Evolutionary conservation across 106 monocot genomes (phyloP).

Genomic region (Acorus gramineus): DNA sequence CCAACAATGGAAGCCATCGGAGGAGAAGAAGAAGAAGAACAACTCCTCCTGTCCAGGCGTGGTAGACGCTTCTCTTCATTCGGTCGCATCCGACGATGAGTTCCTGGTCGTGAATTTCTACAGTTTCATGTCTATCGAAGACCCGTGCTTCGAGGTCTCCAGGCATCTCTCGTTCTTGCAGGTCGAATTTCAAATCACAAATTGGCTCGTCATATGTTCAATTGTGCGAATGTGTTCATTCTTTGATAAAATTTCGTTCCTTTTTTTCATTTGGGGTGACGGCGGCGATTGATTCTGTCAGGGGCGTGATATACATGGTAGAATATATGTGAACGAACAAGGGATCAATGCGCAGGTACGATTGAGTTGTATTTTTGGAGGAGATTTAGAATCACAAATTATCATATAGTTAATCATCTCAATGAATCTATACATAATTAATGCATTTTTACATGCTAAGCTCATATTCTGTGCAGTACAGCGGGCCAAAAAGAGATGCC

Average conservation of each 20-base stretch:
- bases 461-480: constrained; percentile 54
- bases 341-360: constrained; percentile 81
- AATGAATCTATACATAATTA: too few species aligned
- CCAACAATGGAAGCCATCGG: too few species aligned
- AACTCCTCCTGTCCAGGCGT: too few species aligned
- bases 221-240: too few species aligned
- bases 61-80: too few species aligned
- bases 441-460: constrained; percentile 8
- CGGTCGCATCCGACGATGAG: constrained; percentile 5
- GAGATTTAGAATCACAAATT: too few species aligned
- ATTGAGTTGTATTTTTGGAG: neutral
- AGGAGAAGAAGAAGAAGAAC: too few species aligned
- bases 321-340: constrained; percentile 76
- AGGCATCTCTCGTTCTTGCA: constrained; percentile 68
- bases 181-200: constrained; percentile 18
- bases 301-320: constrained; percentile 65
- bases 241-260: neutral
- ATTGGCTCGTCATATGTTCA: neutral
- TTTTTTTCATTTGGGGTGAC: neutral
- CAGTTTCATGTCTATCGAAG: constrained; percentile 54
- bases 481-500: constrained; percentile 82
- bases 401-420: too few species aligned
- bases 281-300: constrained; percentile 16
- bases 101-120: constrained; percentile 86
- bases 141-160: constrained; percentile 56